These are phyloP conservation scores for Neckera pumila DNA, from an alignment of 225 moss, liverwort and hornwort genomes.

Conservation along the genomic window DNA sequence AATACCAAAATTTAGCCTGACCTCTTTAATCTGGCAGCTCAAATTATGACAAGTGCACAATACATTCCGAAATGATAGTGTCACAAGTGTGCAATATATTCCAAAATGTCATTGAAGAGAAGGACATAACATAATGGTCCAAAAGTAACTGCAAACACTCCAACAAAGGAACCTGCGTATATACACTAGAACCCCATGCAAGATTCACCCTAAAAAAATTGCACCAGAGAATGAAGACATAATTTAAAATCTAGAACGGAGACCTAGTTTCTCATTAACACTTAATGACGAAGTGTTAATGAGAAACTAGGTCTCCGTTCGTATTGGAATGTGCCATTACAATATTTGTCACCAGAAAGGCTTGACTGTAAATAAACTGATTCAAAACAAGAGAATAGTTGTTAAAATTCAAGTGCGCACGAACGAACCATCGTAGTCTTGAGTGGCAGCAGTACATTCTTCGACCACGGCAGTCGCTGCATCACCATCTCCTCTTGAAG, in stretches of 20 bases:
- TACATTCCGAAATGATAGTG: neutral
- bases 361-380: neutral
- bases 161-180: neutral
- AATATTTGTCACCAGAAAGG: neutral
- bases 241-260: neutral
- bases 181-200: neutral
- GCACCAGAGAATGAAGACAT: neutral
- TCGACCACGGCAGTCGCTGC: neutral
- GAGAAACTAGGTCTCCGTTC: neutral
- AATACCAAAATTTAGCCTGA: neutral
- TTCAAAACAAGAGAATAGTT: neutral
- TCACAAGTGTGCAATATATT: no score
- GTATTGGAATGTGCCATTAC: neutral
- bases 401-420: neutral
- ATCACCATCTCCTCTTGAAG: neutral
- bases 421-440: slow-evolving; percentile 4
- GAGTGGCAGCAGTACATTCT: neutral
- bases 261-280: neutral
- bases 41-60: neutral
- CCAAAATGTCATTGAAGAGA: neutral
- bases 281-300: neutral
- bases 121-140: neutral
- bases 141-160: neutral
- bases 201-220: neutral
- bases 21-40: neutral